Conservation (phyloP, 768 basidiomycete genomes). For the Hemileccinum rubropunctum region DNA sequence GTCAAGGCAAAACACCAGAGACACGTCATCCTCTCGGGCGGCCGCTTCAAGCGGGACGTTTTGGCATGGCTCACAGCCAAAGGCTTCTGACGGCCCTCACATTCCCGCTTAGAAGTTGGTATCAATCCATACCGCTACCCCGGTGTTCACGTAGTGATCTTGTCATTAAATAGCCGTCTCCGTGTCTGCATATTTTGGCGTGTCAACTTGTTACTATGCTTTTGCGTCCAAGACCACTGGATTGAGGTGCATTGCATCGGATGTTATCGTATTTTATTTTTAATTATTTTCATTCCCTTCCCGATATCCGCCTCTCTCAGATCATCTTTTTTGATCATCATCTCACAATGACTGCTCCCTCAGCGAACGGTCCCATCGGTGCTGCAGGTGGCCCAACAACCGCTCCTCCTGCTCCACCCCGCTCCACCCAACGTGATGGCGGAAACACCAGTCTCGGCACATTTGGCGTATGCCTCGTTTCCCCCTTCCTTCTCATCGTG, state of each 20-base stretch:
- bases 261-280: too few species aligned
- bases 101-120: too few species aligned
- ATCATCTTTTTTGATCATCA: too few species aligned
- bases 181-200: background rate
- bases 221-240: too few species aligned
- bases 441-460: conserved; percentile 64
- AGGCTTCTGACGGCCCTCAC: conserved; percentile 51
- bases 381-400: background rate
- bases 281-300: background rate
- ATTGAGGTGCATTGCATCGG: too few species aligned
- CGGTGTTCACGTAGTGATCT: conserved; percentile 1
- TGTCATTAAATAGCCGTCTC: conserved; percentile 15
- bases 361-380: conserved; percentile 7
- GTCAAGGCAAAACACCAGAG: conserved; percentile 46
- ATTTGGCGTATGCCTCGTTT: conserved; percentile 52
- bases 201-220: background rate
- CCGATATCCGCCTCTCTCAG: background rate
- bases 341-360: background rate
- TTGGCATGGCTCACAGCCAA: conserved; percentile 58
- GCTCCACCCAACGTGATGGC: conserved; percentile 48
- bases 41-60: conserved; percentile 60
- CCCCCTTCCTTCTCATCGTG: background rate
- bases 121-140: background rate
- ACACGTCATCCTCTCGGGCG: conserved; percentile 60
- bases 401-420: conserved; percentile 44